These are phyloP conservation scores for Thalassiosira allenii DNA, from an alignment of 352 stramenopile genomes.

Conservation along the genomic window DNA sequence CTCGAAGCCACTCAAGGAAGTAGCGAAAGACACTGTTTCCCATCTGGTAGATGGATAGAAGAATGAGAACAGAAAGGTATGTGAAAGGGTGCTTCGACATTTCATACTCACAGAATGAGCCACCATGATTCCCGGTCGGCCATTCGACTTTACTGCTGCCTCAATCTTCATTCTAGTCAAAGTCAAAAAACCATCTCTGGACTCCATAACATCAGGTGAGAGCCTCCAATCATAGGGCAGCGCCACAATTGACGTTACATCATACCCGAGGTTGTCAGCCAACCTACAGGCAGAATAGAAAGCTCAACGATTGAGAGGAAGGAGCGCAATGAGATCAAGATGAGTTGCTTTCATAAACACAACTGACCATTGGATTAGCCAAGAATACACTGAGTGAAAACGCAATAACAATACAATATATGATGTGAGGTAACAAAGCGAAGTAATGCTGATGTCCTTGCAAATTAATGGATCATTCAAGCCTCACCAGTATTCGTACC, in stretches of 20 bases:
- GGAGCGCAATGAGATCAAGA: no score
- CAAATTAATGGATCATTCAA: slow-evolving; percentile 84
- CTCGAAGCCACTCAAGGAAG: slow-evolving; percentile 81
- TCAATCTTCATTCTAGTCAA: slow-evolving; percentile 76
- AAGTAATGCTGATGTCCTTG: no score
- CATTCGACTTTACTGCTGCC: slow-evolving; percentile 73
- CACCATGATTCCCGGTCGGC: slow-evolving; percentile 79
- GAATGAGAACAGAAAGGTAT: slow-evolving; percentile 3
- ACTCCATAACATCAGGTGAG: slow-evolving; percentile 72
- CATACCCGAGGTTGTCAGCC: slow-evolving; percentile 83
- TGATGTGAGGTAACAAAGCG: no score
- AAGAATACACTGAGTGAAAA: no score
- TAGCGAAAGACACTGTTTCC: slow-evolving; percentile 85
- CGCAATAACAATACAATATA: no score
- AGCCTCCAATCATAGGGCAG: slow-evolving; percentile 86
- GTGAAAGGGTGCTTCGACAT: no score
- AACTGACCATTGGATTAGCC: no score
- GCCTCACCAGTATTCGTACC: slow-evolving; percentile 85
- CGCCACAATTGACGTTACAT: slow-evolving; percentile 81
- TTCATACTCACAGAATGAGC: slow-evolving; percentile 77
- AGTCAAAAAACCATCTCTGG: slow-evolving; percentile 79
- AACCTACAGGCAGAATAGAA: no score
- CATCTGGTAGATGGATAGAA: slow-evolving; percentile 64
- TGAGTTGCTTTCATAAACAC: no score
- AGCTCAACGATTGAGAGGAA: no score